A percentile compares a stretch with the other conserved stretches of the same genome.
phyloP scores from a whole-genome alignment of 257 asterid species.

The Gentiana straminea region DNA sequence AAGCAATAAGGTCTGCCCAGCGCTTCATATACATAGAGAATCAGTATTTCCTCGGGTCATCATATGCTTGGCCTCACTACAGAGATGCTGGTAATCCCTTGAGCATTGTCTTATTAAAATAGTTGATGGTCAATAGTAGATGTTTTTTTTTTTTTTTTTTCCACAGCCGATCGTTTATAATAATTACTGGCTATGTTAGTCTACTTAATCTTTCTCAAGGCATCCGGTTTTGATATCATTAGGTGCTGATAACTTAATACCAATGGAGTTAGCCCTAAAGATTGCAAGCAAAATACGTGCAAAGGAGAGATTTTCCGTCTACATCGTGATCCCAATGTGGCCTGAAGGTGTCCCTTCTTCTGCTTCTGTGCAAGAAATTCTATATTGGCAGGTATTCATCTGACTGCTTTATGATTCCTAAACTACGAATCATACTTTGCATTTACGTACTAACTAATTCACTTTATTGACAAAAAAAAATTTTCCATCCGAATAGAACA shows the following conservation, averaged over 20 bases:
- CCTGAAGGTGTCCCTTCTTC: constrained; percentile 88
- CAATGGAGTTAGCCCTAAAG: constrained; percentile 85
- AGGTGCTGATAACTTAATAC: constrained; percentile 94
- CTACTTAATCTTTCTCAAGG: constrained; percentile 3
- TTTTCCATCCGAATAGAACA: too few relatives aligned
- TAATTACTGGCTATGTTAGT: too few relatives aligned
- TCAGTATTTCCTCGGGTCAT: constrained; percentile 88
- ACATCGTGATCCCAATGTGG: constrained; percentile 89
- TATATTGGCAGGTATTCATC: constrained; percentile 75
- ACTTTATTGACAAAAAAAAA: too few relatives aligned
- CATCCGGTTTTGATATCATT: constrained; percentile 9
- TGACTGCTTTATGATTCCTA: too few relatives aligned
- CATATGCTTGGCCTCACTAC: constrained; percentile 89
- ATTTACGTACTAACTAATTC: too few relatives aligned
- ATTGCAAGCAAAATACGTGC: constrained; percentile 76
- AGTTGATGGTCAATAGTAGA: background rate
- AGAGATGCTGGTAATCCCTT: constrained; percentile 51
- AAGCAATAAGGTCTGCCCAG: constrained; percentile 89
- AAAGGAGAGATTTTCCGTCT: constrained; percentile 68
- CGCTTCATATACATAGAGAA: constrained; percentile 92
- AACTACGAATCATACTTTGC: too few relatives aligned
- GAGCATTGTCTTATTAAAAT: background rate
- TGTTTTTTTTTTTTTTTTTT: background rate
- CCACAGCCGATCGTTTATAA: background rate
- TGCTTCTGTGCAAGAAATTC: constrained; percentile 86